Evolutionary conservation across 768 basidiomycete species (phyloP).

Genomic region (Tulasnella sp.): DNA sequence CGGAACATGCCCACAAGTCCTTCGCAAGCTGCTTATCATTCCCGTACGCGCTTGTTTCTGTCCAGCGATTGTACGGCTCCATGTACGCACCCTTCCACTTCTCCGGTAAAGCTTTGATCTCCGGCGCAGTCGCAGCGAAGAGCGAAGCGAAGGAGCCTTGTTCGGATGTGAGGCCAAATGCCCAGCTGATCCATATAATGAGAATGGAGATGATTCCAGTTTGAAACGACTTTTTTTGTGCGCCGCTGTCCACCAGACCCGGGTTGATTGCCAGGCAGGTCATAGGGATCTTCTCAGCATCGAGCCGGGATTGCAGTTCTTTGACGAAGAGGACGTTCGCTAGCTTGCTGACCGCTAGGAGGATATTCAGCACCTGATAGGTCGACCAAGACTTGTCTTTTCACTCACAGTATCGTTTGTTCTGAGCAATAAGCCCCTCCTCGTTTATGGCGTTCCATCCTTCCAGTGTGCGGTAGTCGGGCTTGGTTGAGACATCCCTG

Average conservation of each 20-base stretch:
- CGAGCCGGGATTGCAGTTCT: conserved; percentile 51
- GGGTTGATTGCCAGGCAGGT: conserved; percentile 46
- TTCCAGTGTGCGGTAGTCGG: background rate
- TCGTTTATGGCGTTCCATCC: background rate
- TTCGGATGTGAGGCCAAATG: background rate
- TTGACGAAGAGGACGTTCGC: conserved; percentile 50
- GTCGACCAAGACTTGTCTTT: background rate
- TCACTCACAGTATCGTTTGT: background rate
- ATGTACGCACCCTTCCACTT: conserved; percentile 21
- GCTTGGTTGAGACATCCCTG: background rate
- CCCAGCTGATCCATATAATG: background rate
- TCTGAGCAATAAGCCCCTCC: background rate
- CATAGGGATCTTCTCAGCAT: conserved; percentile 41
- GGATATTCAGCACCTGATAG: background rate
- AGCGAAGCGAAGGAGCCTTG: conserved; percentile 20
- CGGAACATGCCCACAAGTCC: conserved; percentile 23
- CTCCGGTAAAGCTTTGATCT: background rate
- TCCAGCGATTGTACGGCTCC: conserved; percentile 7
- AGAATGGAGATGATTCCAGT: background rate
- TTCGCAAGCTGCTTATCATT: conserved; percentile 3
- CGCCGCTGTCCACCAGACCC: conserved; percentile 43
- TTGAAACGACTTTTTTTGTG: too few species aligned
- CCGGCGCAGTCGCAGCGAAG: conserved; percentile 26
- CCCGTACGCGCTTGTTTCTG: background rate
- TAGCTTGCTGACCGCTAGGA: conserved; percentile 52